Evolutionary conservation across 805 yeast species (phyloP), one percentile per base, ranked within the genome.

Genomic region (Ogataea nitratoaversa): DNA sequence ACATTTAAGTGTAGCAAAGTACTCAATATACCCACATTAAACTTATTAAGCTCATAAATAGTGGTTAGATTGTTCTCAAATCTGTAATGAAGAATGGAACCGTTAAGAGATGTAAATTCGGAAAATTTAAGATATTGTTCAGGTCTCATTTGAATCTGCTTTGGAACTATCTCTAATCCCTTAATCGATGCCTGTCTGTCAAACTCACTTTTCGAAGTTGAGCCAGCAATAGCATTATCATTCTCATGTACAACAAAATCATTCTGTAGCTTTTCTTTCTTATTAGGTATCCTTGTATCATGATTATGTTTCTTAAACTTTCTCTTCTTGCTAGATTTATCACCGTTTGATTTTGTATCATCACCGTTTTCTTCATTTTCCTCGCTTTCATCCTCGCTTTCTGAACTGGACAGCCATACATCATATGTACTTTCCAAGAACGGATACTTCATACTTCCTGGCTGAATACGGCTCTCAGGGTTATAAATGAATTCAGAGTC

Each of bases 1-100:
- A 83, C 54, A 41, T 68, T 67, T 9, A 74, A 30, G 46, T 79
- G 82, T 25, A 84, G 54, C 16, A 80, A 56, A 11, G 66, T 63
- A 23, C 59, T 66, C 32, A 79, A 50, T 32, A 65, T 63, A 22
- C 47, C 46, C 4, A 50, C 19, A 25, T 30, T 22, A 17, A 27
- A 23, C 9, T 9, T 20, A 29, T 5, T 11, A 7, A 22, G 5
- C 24, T 14, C 18, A 41, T 23, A 31, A 18, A 19, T 14, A 13
- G 20, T 19, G 29, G 40, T 7, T 12, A 19, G 13, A 34, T 18
- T 19, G 5, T 18, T 8, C 11, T 19, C 18, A 19, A 34, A 19
- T n/a, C 13, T 19, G 11, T 27, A 27, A 6, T 27, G 14, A 9
- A 14, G 13, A 8, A 27, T 9, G 13, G 14, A 27, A 9, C 8